Conservation (phyloP, 2,329 filamentous ascomycete species). For the Colletotrichum sp. region DNA sequence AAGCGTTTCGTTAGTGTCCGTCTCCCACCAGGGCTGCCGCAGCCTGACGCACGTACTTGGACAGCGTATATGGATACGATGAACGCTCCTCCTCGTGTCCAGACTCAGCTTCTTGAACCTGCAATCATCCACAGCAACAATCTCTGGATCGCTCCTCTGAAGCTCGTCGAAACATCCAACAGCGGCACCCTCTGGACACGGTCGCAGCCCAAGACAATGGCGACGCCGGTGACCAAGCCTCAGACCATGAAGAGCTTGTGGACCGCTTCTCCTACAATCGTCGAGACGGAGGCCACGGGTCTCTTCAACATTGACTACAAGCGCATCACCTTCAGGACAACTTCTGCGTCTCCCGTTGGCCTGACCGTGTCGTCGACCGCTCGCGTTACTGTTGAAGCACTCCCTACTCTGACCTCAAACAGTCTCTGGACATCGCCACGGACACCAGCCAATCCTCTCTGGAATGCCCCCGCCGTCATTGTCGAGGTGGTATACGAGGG, state of each 20-base stretch:
- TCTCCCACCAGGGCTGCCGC: constrained; percentile 33
- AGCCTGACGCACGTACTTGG: constrained; percentile 43
- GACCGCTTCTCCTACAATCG: constrained; percentile 1
- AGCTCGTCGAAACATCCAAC: not conserved
- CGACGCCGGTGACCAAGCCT: not conserved
- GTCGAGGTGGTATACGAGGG: not conserved
- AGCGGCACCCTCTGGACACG: constrained; percentile 17
- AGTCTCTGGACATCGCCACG: constrained; percentile 35
- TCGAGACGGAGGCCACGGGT: constrained; percentile 16
- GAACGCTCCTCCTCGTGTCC: constrained; percentile 30
- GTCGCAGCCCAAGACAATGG: not conserved
- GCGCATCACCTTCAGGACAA: constrained; percentile 33
- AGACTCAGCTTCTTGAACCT: constrained; percentile 31
- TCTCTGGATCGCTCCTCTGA: constrained; percentile 34
- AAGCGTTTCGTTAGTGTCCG: not conserved
- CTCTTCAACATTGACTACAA: constrained; percentile 24
- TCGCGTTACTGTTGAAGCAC: constrained; percentile 18
- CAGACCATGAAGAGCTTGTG: constrained; percentile 14
- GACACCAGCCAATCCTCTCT: not conserved
- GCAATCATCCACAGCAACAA: constrained; percentile 38
- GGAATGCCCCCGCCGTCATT: not conserved
- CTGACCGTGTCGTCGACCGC: constrained; percentile 37
- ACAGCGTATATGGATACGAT: constrained; percentile 33
- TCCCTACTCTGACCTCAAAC: constrained; percentile 28
- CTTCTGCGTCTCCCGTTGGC: constrained; percentile 36